Evolutionary conservation across 345 rosid species (phyloP).

Genomic region (Populus nigra): DNA sequence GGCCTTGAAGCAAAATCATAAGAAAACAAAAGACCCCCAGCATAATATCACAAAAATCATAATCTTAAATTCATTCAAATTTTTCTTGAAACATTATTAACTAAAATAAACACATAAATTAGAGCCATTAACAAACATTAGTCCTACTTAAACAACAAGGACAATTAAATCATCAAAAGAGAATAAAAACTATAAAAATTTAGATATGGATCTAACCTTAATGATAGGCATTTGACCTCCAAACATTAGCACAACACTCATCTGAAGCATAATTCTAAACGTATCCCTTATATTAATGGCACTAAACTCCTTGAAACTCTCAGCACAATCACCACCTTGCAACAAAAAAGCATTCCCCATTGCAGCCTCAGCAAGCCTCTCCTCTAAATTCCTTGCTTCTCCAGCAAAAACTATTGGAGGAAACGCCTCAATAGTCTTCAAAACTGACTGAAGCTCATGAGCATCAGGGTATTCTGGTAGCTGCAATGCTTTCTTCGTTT

Average conservation of each 20-base stretch:
- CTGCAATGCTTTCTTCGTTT: constrained; percentile 29
- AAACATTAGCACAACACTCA: constrained; percentile 30
- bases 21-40: neutral
- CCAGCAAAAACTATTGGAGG: constrained; percentile 33
- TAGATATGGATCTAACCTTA: constrained; percentile 18
- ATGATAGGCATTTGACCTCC: constrained; percentile 30
- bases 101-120: neutral
- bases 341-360: constrained; percentile 27
- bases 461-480: constrained; percentile 28
- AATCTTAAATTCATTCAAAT: neutral
- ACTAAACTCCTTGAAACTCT: constrained; percentile 36
- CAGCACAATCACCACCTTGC: constrained; percentile 36
- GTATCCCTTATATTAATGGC: constrained; percentile 29
- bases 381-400: constrained; percentile 28
- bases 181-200: neutral
- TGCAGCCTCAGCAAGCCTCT: constrained; percentile 29
- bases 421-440: constrained; percentile 22
- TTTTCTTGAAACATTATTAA: neutral
- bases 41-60: neutral
- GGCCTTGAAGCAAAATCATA: neutral
- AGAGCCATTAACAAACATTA: neutral
- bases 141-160: neutral
- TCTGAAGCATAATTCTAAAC: constrained; percentile 28
- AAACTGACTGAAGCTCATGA: constrained; percentile 11
- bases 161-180: neutral